phyloP scores from a whole-genome alignment of 208 protist species.

The Entamoeba invadens region DNA sequence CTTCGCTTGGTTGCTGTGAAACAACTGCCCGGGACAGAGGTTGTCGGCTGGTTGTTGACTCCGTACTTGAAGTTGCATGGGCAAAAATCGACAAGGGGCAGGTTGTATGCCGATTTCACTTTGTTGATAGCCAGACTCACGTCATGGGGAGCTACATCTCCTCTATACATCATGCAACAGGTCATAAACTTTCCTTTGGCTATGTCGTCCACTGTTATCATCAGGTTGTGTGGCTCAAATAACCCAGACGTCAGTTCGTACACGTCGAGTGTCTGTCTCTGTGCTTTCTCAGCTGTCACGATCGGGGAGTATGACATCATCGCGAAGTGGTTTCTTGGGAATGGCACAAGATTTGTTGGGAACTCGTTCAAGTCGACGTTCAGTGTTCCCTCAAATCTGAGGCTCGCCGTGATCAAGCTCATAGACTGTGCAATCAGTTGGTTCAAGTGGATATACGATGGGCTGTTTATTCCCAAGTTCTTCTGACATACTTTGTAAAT shows the following conservation, averaged over 20 bases:
- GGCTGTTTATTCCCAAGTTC: slow-evolving; percentile 45
- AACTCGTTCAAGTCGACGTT: slow-evolving; percentile 57
- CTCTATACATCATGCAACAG: slow-evolving; percentile 53
- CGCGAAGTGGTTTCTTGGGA: slow-evolving; percentile 51
- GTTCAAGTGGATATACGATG: slow-evolving; percentile 58
- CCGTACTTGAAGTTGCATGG: slow-evolving; percentile 63
- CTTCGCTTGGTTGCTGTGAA: slow-evolving; percentile 49
- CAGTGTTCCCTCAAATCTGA: slow-evolving; percentile 50
- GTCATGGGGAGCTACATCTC: slow-evolving; percentile 55
- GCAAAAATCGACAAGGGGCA: slow-evolving; percentile 56
- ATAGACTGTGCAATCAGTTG: slow-evolving; percentile 42
- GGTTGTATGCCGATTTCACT: slow-evolving; percentile 54
- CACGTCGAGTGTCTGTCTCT: slow-evolving; percentile 51
- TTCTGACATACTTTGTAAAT: slow-evolving; percentile 47
- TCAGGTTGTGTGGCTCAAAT: slow-evolving; percentile 51
- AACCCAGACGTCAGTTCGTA: slow-evolving; percentile 52
- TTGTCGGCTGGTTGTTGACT: slow-evolving; percentile 85
- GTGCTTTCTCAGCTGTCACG: slow-evolving; percentile 51
- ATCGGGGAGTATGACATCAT: slow-evolving; percentile 45
- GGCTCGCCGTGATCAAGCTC: slow-evolving; percentile 53
- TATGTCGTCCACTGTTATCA: slow-evolving; percentile 50
- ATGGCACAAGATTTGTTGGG: slow-evolving; percentile 56
- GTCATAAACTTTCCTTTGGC: slow-evolving; percentile 58
- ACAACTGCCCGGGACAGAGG: slow-evolving; percentile 72
- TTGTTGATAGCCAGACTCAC: slow-evolving; percentile 47